Evolutionary conservation across 75 land plant genomes (phyloP).

Genomic region (Cryptomeria japonica): DNA sequence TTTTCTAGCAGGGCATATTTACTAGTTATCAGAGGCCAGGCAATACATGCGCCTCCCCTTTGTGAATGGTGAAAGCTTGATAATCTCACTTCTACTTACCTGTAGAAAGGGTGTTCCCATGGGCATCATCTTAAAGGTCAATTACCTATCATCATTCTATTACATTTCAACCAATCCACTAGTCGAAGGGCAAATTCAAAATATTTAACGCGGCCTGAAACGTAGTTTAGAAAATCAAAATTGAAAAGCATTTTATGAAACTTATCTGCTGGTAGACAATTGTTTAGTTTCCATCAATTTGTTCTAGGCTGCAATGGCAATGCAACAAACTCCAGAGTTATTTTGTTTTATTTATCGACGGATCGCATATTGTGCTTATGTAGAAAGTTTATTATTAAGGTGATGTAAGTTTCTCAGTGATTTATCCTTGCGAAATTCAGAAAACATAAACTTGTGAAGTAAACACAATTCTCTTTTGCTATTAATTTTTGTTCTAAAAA

Average conservation of each 20-base stretch:
- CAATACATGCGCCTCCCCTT: not conserved
- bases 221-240: not conserved
- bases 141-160: not conserved
- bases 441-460: no score
- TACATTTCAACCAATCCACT: not conserved
- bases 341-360: no score
- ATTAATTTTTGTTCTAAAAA: not conserved
- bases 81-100: not conserved
- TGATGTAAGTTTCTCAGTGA: no score
- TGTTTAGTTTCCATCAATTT: not conserved
- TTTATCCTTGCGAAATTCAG: no score
- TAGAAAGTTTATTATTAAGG: no score
- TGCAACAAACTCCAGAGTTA: not conserved
- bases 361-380: not conserved
- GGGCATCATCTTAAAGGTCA: not conserved
- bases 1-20: not conserved
- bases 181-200: not conserved
- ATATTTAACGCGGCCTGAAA: not conserved
- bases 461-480: no score
- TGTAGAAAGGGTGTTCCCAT: not conserved
- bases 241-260: not conserved
- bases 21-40: not conserved
- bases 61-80: not conserved
- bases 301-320: not conserved
- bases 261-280: not conserved